Percentiles rank a stretch among this genome's conserved stretches.
Evolutionary conservation across 352 stramenopile genomes (phyloP).

Genomic region (Phytophthora litchii): DNA sequence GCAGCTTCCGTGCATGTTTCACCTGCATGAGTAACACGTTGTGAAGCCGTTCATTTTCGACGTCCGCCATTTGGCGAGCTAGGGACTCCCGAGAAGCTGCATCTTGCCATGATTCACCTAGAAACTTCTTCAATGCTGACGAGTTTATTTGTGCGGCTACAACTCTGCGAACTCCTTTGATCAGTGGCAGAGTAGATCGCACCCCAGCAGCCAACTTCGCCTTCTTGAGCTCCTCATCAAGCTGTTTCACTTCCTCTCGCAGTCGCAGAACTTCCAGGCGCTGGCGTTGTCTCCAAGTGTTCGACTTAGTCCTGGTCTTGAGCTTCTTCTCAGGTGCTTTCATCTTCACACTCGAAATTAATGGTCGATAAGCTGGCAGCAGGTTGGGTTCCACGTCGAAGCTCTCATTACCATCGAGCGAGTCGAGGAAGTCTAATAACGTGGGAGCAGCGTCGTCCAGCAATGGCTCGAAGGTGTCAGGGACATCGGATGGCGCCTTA

Average conservation of each 20-base stretch:
- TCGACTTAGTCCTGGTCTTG: constrained; percentile 23
- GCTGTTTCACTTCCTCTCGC: constrained; percentile 19
- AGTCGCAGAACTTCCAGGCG: constrained; percentile 21
- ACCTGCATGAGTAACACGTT: constrained; percentile 20
- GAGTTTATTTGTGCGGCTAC: not conserved
- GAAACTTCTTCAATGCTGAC: constrained; percentile 3
- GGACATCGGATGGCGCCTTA: too few relatives aligned
- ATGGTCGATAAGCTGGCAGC: not conserved
- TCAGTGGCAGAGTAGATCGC: constrained; percentile 19
- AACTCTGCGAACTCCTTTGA: not conserved
- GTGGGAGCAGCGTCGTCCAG: constrained; percentile 8
- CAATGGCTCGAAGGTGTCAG: constrained; percentile 11
- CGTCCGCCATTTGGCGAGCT: constrained; percentile 12
- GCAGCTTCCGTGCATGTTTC: constrained; percentile 22
- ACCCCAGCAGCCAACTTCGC: constrained; percentile 23
- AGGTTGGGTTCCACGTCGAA: not conserved
- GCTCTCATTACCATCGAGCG: not conserved
- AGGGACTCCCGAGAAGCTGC: constrained; percentile 19
- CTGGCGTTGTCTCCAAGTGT: constrained; percentile 26
- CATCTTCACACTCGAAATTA: not conserved
- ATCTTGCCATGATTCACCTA: constrained; percentile 23
- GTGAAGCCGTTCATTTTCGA: constrained; percentile 21
- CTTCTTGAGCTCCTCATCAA: constrained; percentile 24
- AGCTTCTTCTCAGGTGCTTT: constrained; percentile 2
- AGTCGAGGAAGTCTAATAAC: constrained; percentile 15